Percentiles rank a stretch among this genome's conserved stretches.
Evolutionary conservation across 2,329 filamentous ascomycete species (phyloP).

Genomic region (Sphaerulina musiva): DNA sequence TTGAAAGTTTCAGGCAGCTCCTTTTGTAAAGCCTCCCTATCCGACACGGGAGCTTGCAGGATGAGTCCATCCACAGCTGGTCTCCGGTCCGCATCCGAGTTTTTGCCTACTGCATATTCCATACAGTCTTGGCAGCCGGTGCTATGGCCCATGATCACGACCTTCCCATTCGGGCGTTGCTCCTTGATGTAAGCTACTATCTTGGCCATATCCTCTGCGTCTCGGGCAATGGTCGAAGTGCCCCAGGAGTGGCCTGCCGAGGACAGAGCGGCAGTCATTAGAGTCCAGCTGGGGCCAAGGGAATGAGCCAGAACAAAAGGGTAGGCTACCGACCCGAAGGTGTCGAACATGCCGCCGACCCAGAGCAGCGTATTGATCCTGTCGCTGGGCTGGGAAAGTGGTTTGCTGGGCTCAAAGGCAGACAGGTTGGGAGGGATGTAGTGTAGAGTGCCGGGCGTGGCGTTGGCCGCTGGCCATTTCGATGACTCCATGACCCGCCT

Average conservation of each 20-base stretch:
- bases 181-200: slow-evolving; percentile 48
- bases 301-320: slow-evolving; percentile 44
- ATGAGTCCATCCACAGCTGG: slow-evolving; percentile 65
- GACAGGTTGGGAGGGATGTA: slow-evolving; percentile 37
- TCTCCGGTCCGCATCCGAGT: slow-evolving; percentile 31
- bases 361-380: slow-evolving; percentile 58
- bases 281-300: slow-evolving; percentile 47
- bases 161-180: slow-evolving; percentile 41
- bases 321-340: slow-evolving; percentile 59
- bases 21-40: slow-evolving; percentile 58
- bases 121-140: slow-evolving; percentile 64
- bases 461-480: slow-evolving; percentile 5
- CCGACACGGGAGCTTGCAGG: slow-evolving; percentile 72
- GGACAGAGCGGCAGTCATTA: slow-evolving; percentile 38
- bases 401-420: slow-evolving; percentile 41
- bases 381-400: slow-evolving; percentile 16
- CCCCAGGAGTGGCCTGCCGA: slow-evolving; percentile 53
- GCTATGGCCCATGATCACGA: slow-evolving; percentile 64
- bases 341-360: slow-evolving; percentile 64
- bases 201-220: slow-evolving; percentile 49
- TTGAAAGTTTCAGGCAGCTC: slow-evolving; percentile 42
- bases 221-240: slow-evolving; percentile 45
- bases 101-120: slow-evolving; percentile 49
- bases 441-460: slow-evolving; percentile 37
- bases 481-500: slow-evolving; percentile 2